Percentiles rank a stretch among this genome's conserved stretches.
phyloP scores from a whole-genome alignment of 139 green algal genomes.

The Deuterostichococcus epilithicus region DNA sequence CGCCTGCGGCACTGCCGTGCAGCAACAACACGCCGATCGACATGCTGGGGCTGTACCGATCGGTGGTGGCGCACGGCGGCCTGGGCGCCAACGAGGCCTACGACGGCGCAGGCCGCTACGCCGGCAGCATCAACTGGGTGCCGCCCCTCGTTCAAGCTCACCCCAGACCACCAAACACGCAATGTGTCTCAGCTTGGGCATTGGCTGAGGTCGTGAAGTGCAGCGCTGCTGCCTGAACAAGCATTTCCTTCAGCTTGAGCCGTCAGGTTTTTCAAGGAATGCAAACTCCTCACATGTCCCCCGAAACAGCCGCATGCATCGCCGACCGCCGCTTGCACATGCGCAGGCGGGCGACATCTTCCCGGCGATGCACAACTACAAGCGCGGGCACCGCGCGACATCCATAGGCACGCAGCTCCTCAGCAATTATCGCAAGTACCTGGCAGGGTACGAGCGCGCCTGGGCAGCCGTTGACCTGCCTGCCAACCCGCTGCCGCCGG shows the following conservation, averaged over 20 bases:
- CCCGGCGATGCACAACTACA: constrained; percentile 46
- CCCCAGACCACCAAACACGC: too few relatives aligned
- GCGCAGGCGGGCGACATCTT: constrained; percentile 35
- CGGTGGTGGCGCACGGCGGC: constrained; percentile 37
- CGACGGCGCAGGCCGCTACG: constrained; percentile 38
- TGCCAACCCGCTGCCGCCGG: neutral
- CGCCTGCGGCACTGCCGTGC: neutral
- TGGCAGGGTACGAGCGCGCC: constrained; percentile 25
- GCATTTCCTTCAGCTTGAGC: too few relatives aligned
- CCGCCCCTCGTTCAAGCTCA: neutral
- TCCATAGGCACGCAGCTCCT: constrained; percentile 49
- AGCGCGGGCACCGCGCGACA: constrained; percentile 35
- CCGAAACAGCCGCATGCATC: too few relatives aligned
- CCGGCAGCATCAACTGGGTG: constrained; percentile 38
- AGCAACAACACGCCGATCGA: constrained; percentile 50
- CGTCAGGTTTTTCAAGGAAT: too few relatives aligned
- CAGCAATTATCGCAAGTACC: constrained; percentile 50
- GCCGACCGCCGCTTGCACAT: neutral
- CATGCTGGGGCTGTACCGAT: constrained; percentile 49
- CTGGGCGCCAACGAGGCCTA: constrained; percentile 41
- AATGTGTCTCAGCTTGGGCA: too few relatives aligned
- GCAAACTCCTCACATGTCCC: neutral
- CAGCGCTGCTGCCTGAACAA: too few relatives aligned
- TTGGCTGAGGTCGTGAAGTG: too few relatives aligned
- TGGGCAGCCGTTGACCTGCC: constrained; percentile 15